Base-by-base conservation (phyloP, 805 yeast species). In the Pichia insulana region DNA sequence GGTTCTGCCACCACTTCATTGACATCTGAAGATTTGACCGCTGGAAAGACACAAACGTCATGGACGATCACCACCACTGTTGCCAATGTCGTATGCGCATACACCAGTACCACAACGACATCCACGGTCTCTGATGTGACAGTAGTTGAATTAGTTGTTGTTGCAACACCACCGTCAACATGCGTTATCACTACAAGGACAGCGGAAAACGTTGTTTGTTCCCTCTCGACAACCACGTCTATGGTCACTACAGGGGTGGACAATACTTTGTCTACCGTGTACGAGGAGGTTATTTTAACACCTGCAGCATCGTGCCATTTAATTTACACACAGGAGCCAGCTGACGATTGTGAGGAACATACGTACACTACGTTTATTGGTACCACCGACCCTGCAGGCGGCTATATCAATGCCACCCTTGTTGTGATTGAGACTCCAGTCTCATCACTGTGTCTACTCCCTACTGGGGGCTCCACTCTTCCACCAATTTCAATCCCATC, bases 361-460 rank as follows among this genome's bases (percentile, higher is more conserved):
- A 32, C 41, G 4, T 39, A 39, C 31, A 39, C 41, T 17, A 30
- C 36, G 12, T 16, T 20, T 32, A 12, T 25, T 15, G 41, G 30
- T 5, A 39, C 36, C 4, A 27, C 20, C 10, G 30, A 27, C 18
- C 2, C 6, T 34, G 16, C 18, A 2, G 38, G 38, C 11, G 28
- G 17, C n/a, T 27, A 30, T 22, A 22, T 27, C 7, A 36, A 18
- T 37, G 28, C 40, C 9, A 41, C 44, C 13, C 13, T 30, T 12
- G 12, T 31, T 10, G 30, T 41, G 11, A 34, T 41, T 20, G 43
- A 36, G 18, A 36, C 36, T 12, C 34, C 40, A 17, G n/a, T 13
- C 17, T 7, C 17, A 2, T 13, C 37, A 3, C 25, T 22, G 5
- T 22, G 25, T 22, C 8, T 8, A 6, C 5, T 22, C 8, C 25